phyloP scores from a whole-genome alignment of 805 yeast genomes.

The Cyberlindnera veronae region DNA sequence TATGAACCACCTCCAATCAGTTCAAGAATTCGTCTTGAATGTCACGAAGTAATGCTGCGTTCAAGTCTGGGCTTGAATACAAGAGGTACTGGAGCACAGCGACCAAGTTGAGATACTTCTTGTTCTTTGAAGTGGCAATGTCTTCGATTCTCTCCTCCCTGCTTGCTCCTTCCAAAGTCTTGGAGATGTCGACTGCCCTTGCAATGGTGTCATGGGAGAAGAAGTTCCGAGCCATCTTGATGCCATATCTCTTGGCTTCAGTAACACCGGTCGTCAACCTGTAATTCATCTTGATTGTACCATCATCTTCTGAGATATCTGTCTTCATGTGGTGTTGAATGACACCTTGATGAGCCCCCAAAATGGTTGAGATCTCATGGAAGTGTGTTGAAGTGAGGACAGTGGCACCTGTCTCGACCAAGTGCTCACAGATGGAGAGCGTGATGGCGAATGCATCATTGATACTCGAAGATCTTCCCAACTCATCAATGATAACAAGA shows the following conservation, averaged over 20 bases:
- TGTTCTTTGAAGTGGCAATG: constrained; percentile 16
- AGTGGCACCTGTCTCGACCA: constrained; percentile 28
- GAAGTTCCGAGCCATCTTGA: constrained; percentile 27
- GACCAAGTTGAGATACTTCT: constrained; percentile 28
- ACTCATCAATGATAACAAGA: constrained; percentile 49
- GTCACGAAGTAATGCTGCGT: constrained; percentile 17
- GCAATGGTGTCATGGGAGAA: constrained; percentile 27
- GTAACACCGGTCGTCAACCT: constrained; percentile 24
- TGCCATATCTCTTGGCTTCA: constrained; percentile 30
- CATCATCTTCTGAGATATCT: constrained; percentile 16
- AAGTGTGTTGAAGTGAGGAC: constrained; percentile 46
- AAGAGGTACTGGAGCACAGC: constrained; percentile 23
- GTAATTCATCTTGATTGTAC: constrained; percentile 31
- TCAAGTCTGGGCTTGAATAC: constrained; percentile 14
- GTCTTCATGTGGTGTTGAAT: constrained; percentile 37
- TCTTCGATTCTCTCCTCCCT: constrained; percentile 3
- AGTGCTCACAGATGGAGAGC: constrained; percentile 39
- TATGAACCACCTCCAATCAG: background rate
- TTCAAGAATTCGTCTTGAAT: constrained; percentile 28
- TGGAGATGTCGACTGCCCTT: constrained; percentile 29
- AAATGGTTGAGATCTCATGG: constrained; percentile 35
- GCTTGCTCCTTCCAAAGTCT: constrained; percentile 10
- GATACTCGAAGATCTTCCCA: constrained; percentile 50
- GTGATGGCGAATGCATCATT: constrained; percentile 54
- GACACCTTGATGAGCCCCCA: constrained; percentile 34